Percentiles rank a stretch among this genome's conserved stretches.
Evolutionary conservation across 2,329 filamentous ascomycete genomes (phyloP).

Genomic region (Exophiala spinifera): DNA sequence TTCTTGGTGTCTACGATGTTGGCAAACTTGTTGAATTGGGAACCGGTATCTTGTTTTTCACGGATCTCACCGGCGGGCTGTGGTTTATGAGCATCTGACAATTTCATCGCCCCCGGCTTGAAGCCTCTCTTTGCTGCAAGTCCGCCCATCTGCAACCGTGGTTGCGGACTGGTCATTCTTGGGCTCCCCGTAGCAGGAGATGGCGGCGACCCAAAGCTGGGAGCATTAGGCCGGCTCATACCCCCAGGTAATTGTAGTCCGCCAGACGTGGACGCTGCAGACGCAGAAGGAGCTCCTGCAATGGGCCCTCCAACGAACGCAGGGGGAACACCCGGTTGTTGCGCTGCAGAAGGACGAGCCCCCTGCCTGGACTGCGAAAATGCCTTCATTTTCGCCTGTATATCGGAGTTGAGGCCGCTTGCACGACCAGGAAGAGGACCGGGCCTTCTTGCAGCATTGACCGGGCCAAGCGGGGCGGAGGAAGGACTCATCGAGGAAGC

Average conservation of each 20-base stretch:
- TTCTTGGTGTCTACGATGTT: constrained; percentile 90
- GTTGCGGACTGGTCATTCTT: constrained; percentile 31
- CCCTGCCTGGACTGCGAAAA: constrained; percentile 65
- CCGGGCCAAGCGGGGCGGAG: constrained; percentile 77
- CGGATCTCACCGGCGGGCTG: constrained; percentile 35
- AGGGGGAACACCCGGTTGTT: neutral
- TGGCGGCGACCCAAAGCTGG: constrained; percentile 39
- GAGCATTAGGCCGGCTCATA: constrained; percentile 32
- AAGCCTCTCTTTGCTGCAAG: constrained; percentile 47
- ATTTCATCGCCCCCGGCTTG: constrained; percentile 44
- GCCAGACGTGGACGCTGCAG: constrained; percentile 12
- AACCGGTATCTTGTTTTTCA: constrained; percentile 34
- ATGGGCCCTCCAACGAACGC: constrained; percentile 30
- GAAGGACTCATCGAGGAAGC: constrained; percentile 62
- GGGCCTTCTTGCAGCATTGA: constrained; percentile 65
- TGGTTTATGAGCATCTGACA: constrained; percentile 50
- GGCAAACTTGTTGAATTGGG: constrained; percentile 64
- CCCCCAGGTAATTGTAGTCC: constrained; percentile 18
- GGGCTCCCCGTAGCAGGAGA: constrained; percentile 44
- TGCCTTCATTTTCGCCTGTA: constrained; percentile 67
- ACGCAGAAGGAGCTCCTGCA: constrained; percentile 29
- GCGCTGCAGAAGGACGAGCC: constrained; percentile 40
- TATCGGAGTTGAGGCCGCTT: constrained; percentile 59
- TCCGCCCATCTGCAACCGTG: constrained; percentile 37
- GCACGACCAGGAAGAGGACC: constrained; percentile 43